phyloP scores from a whole-genome alignment of 2,329 filamentous ascomycete genomes.

The Penicillium sp. region DNA sequence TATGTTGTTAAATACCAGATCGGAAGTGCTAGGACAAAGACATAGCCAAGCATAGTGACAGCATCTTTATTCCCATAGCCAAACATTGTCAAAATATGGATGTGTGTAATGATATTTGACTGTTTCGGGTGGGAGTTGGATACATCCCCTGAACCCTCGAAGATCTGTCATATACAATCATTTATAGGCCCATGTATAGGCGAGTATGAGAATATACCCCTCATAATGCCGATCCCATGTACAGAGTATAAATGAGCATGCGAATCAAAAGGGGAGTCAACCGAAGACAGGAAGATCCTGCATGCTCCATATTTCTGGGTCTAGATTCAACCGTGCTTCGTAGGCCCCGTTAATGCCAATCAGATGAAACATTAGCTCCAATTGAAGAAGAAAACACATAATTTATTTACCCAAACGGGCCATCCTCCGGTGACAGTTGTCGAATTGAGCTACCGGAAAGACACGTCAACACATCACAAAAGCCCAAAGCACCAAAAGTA shows the following conservation, averaged over 20 bases:
- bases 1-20: constrained; percentile 21
- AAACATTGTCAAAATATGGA: background rate
- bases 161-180: background rate
- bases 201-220: background rate
- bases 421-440: background rate
- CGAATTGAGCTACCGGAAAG: background rate
- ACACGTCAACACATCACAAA: background rate
- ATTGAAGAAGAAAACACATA: background rate
- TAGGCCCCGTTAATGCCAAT: background rate
- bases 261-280: background rate
- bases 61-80: background rate
- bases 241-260: background rate
- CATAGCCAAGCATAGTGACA: background rate
- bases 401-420: background rate
- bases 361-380: background rate
- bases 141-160: background rate
- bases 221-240: background rate
- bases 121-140: background rate
- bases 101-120: background rate
- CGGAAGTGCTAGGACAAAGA: background rate
- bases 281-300: background rate
- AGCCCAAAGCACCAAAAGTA: background rate
- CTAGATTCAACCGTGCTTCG: background rate
- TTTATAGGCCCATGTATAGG: background rate
- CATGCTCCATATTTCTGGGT: background rate